phyloP scores from a whole-genome alignment of 139 green algal genomes.

The Ostreobium quekettii region DNA sequence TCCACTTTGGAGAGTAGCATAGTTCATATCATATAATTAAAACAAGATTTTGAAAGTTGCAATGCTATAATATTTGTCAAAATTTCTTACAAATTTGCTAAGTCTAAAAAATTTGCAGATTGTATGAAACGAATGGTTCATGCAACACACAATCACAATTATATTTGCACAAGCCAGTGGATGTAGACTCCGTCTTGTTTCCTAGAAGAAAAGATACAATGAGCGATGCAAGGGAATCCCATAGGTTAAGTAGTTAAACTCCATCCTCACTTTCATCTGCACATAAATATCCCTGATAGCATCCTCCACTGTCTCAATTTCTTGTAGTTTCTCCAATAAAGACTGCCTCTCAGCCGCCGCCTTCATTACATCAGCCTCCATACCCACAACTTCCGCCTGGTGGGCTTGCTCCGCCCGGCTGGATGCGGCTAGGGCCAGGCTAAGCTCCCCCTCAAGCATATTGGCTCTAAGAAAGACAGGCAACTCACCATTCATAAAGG shows the following conservation, averaged over 20 bases:
- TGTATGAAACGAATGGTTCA: neutral
- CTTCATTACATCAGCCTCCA: slow-evolving; percentile 32
- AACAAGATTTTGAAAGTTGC: too few species aligned
- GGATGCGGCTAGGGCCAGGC: slow-evolving; percentile 21
- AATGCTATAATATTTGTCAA: too few species aligned
- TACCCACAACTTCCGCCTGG: slow-evolving; percentile 24
- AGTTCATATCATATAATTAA: too few species aligned
- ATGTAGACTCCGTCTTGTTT: too few species aligned
- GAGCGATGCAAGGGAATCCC: too few species aligned
- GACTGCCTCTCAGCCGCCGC: slow-evolving; percentile 28
- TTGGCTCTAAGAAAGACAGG: slow-evolving; percentile 9
- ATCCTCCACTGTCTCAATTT: slow-evolving; percentile 38
- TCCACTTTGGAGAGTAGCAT: too few species aligned
- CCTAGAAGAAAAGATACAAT: too few species aligned
- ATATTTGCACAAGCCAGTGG: too few species aligned
- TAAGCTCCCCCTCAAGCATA: slow-evolving; percentile 31
- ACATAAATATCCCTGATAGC: slow-evolving; percentile 39
- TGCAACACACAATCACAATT: neutral
- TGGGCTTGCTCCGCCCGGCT: slow-evolving; percentile 27
- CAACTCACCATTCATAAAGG: too few species aligned
- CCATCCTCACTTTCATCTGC: slow-evolving; percentile 34
- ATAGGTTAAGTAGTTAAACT: neutral
- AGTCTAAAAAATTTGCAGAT: neutral
- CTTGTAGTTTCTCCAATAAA: slow-evolving; percentile 33
- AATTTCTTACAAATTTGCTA: neutral